Evolutionary conservation across 495 filamentous ascomycete genomes (phyloP).

Genomic region (Podospora australis): DNA sequence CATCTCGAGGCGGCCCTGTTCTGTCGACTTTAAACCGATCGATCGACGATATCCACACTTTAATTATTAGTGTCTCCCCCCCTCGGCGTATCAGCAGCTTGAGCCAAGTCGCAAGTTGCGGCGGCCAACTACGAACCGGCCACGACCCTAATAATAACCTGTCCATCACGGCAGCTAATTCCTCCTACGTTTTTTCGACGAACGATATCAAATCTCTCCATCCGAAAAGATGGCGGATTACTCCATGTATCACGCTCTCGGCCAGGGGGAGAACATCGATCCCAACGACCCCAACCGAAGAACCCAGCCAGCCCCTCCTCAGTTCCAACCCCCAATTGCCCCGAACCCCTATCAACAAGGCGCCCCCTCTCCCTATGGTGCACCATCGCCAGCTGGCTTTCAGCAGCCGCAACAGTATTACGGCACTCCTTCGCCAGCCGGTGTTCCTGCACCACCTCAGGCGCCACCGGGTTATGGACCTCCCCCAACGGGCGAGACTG

Average conservation of each 20-base stretch:
- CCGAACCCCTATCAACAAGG: slow-evolving; percentile 58
- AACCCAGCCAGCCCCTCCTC: slow-evolving; percentile 51
- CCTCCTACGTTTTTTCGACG: no score
- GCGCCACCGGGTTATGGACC: slow-evolving; percentile 32
- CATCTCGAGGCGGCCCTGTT: neutral
- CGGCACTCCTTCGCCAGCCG: slow-evolving; percentile 28
- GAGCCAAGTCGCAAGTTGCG: neutral
- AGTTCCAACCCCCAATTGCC: slow-evolving; percentile 46
- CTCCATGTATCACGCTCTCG: slow-evolving; percentile 69
- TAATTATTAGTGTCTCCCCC: neutral
- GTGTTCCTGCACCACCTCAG: slow-evolving; percentile 27
- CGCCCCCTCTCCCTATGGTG: slow-evolving; percentile 35
- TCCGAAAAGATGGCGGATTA: slow-evolving; percentile 63
- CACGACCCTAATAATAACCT: neutral
- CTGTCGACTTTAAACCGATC: neutral
- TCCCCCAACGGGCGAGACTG: slow-evolving; percentile 17
- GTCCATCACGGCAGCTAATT: no score
- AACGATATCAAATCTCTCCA: neutral
- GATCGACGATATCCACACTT: slow-evolving; percentile 3
- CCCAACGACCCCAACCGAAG: slow-evolving; percentile 55
- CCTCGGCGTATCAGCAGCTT: neutral
- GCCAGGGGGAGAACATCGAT: slow-evolving; percentile 53
- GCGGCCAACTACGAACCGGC: neutral
- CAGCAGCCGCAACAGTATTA: slow-evolving; percentile 40
- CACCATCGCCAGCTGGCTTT: slow-evolving; percentile 15